Evolutionary conservation across 345 rosid species (phyloP).

Genomic region (Dimocarpus longan): DNA sequence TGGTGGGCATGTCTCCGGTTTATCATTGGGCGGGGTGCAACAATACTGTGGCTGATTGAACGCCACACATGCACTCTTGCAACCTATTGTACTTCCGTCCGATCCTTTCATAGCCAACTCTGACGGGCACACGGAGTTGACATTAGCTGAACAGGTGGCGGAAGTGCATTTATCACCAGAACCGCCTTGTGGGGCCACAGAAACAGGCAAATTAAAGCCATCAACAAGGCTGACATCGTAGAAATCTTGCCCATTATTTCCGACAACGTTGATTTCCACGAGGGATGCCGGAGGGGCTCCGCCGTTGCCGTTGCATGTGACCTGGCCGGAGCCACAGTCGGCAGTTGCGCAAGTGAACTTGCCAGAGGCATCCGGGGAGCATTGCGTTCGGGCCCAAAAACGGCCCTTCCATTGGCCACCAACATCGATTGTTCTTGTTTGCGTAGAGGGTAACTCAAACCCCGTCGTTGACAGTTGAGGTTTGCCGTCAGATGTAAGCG

Average conservation of each 20-base stretch:
- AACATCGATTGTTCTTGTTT: constrained; percentile 11
- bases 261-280: constrained; percentile 29
- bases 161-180: constrained; percentile 13
- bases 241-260: constrained; percentile 25
- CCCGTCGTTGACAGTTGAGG: constrained; percentile 36
- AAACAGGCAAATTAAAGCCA: constrained; percentile 46
- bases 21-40: not conserved
- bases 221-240: constrained; percentile 48
- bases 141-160: constrained; percentile 29
- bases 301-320: constrained; percentile 35
- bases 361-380: constrained; percentile 27
- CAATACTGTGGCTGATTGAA: not conserved
- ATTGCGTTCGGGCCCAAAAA: constrained; percentile 39
- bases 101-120: constrained; percentile 28
- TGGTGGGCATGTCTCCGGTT: constrained; percentile 20
- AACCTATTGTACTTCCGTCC: not conserved
- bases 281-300: constrained; percentile 38
- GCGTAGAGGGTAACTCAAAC: constrained; percentile 22
- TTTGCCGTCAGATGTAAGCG: constrained; percentile 19
- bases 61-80: not conserved
- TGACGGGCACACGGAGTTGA: constrained; percentile 36
- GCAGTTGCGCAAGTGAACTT: constrained; percentile 37
- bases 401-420: constrained; percentile 38
- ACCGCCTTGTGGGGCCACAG: constrained; percentile 37
- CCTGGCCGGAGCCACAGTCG: constrained; percentile 41